Conservation (phyloP, 495 filamentous ascomycete species). For the Elaphomyces granulatus region DNA sequence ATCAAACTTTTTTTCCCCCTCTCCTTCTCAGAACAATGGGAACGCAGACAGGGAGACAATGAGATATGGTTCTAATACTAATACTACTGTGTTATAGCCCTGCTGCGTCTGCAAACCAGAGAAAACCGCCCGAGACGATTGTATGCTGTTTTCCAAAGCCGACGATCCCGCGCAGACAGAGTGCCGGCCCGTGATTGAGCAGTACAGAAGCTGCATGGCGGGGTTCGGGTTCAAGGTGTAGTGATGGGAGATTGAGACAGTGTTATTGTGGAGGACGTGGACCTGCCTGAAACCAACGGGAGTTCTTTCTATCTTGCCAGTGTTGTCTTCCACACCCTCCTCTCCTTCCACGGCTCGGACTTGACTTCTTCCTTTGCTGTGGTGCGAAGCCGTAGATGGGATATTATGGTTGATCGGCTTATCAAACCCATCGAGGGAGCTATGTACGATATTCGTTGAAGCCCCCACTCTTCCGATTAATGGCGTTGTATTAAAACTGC, state of each 20-base stretch:
- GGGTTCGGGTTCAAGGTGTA: conserved; percentile 80
- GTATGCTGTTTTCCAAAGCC: conserved; percentile 87
- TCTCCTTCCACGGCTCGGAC: conserved; percentile 1
- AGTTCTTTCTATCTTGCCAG: not conserved
- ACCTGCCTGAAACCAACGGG: too few relatives aligned
- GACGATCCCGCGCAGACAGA: conserved; percentile 56
- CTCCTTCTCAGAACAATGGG: too few relatives aligned
- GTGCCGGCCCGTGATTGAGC: conserved; percentile 65
- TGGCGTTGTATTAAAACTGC: too few relatives aligned
- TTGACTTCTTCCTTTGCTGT: too few relatives aligned
- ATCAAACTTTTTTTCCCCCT: conserved; percentile 1
- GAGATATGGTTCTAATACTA: not conserved
- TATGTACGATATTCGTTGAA: too few relatives aligned
- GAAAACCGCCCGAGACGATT: conserved; percentile 85
- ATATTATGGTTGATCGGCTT: too few relatives aligned
- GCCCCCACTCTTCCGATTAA: too few relatives aligned
- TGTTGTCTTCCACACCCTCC: not conserved
- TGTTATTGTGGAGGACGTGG: too few relatives aligned
- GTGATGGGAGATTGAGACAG: conserved; percentile 11
- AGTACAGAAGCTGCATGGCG: conserved; percentile 85
- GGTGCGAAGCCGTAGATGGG: too few relatives aligned
- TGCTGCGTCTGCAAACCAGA: conserved; percentile 97
- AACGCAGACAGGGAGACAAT: not conserved
- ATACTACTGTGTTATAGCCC: conserved; percentile 49
- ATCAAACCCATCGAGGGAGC: too few relatives aligned